Percentiles rank a stretch among this genome's conserved stretches.
Evolutionary conservation across 2,329 filamentous ascomycete species (phyloP).

Genomic region (Penicillium sp.): DNA sequence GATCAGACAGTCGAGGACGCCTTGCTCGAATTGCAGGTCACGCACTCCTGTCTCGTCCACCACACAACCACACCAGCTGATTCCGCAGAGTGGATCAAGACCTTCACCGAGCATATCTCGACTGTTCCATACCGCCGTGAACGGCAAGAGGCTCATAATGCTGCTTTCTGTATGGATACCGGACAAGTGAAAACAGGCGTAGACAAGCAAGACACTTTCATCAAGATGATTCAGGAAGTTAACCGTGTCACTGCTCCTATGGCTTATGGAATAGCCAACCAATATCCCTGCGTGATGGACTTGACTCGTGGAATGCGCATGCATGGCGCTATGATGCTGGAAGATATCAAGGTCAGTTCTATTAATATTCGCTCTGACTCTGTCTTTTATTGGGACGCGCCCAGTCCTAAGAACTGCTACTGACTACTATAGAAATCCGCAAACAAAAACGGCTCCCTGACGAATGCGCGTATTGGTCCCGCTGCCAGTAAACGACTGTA

Average conservation of each 20-base stretch:
- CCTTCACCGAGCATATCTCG: constrained; percentile 76
- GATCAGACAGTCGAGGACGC: constrained; percentile 70
- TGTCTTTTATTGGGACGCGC: not conserved
- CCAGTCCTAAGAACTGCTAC: not conserved
- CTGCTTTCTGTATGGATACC: constrained; percentile 72
- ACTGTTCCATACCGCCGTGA: constrained; percentile 67
- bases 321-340: constrained; percentile 61
- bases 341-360: constrained; percentile 52
- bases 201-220: constrained; percentile 64
- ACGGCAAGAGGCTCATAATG: constrained; percentile 49
- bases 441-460: constrained; percentile 48
- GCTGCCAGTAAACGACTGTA: constrained; percentile 49
- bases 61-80: constrained; percentile 62
- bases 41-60: constrained; percentile 66
- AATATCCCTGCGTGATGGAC: constrained; percentile 59
- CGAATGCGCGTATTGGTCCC: constrained; percentile 49
- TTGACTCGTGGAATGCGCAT: constrained; percentile 60
- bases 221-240: constrained; percentile 74
- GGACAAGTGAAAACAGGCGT: constrained; percentile 73
- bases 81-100: constrained; percentile 69
- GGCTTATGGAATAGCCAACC: constrained; percentile 65
- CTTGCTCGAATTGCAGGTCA: constrained; percentile 67
- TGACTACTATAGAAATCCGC: constrained; percentile 43
- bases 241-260: constrained; percentile 68
- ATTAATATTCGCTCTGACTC: not conserved